Conservation (phyloP, 2,329 filamentous ascomycete species). For the Onygenales sp. region DNA sequence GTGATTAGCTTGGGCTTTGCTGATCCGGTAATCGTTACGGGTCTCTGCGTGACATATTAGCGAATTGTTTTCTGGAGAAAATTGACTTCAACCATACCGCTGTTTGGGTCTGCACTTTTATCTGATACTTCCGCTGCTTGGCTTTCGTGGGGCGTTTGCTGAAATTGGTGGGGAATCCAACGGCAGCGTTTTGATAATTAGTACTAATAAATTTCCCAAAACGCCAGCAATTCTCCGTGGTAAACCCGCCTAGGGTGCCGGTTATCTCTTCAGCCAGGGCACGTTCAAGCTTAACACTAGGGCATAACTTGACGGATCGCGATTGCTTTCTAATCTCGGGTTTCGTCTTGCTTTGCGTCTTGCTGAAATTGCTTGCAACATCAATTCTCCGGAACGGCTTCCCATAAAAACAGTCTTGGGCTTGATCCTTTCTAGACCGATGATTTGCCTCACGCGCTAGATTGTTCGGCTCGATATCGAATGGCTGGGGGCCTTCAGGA, state of each 20-base stretch:
- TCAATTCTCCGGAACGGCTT: no score
- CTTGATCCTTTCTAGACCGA: no score
- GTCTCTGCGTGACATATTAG: not conserved
- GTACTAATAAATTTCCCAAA: conserved; percentile 1
- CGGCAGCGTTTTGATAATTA: not conserved
- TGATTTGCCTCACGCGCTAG: no score
- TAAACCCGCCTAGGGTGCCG: not conserved
- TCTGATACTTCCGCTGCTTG: not conserved
- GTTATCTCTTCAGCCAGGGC: not conserved
- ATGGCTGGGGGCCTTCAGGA: no score
- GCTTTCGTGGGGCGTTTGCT: not conserved
- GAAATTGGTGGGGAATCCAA: no score
- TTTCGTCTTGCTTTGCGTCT: no score
- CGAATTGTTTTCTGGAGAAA: not conserved
- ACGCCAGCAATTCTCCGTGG: not conserved
- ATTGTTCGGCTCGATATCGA: no score
- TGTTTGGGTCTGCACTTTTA: not conserved
- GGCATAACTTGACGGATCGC: no score
- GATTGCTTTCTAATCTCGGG: no score
- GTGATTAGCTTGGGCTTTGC: not conserved
- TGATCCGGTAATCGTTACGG: not conserved
- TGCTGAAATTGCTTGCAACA: no score
- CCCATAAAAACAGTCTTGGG: no score
- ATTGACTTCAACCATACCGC: not conserved
- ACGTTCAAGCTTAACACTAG: no score